These are phyloP conservation scores for Scutellaria minor DNA, from an alignment of 257 asterid genomes.

Conservation along the genomic window DNA sequence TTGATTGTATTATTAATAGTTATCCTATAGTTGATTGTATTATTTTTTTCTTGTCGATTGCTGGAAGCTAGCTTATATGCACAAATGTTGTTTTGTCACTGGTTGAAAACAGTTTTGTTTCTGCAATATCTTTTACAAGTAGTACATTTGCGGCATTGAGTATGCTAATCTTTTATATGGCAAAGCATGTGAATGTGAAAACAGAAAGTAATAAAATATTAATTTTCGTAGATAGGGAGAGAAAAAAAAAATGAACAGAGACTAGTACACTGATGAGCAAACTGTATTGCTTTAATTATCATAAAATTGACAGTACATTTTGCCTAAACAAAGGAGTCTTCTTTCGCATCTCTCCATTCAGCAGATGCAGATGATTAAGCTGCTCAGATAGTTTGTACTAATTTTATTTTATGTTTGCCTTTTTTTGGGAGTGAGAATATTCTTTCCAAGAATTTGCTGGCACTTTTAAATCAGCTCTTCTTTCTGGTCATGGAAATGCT, in stretches of 20 bases:
- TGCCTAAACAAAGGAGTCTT: slow-evolving; percentile 15
- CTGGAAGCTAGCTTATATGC: slow-evolving; percentile 2
- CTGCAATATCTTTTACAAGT: neutral
- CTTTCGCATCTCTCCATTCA: slow-evolving; percentile 20
- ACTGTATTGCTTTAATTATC: slow-evolving; percentile 10
- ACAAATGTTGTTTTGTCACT: neutral
- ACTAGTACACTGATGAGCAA: slow-evolving; percentile 5
- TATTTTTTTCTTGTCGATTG: neutral
- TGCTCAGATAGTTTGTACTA: slow-evolving; percentile 22
- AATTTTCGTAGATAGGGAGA: too few species aligned
- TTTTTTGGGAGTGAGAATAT: slow-evolving; percentile 26
- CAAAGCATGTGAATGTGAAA: slow-evolving; percentile 26
- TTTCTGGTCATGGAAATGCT: slow-evolving; percentile 3
- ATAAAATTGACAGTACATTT: neutral
- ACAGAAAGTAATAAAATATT: neutral
- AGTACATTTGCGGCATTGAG: slow-evolving; percentile 20
- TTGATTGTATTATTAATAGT: too few species aligned
- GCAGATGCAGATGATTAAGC: slow-evolving; percentile 16
- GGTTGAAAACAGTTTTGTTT: slow-evolving; percentile 14
- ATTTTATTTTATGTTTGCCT: slow-evolving; percentile 11
- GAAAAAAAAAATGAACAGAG: slow-evolving; percentile 6
- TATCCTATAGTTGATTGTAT: too few species aligned
- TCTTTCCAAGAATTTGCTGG: neutral
- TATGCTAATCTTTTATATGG: neutral
- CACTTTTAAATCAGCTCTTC: slow-evolving; percentile 17